Conservation (phyloP, 2,329 filamentous ascomycete genomes). For the Epichloe sibirici region DNA sequence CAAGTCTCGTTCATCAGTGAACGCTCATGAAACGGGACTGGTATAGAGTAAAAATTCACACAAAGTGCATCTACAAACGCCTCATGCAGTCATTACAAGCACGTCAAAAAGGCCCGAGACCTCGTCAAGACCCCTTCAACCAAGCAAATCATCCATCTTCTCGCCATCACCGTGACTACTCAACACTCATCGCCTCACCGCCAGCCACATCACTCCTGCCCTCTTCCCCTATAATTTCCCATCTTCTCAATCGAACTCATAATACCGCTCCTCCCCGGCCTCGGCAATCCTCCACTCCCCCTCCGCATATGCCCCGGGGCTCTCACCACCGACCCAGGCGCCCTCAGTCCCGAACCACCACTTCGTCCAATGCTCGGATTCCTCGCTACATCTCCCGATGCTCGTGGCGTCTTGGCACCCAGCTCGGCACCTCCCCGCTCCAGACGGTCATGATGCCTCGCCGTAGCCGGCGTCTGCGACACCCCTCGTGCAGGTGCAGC, state of each 20-base stretch:
- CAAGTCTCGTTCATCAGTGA: no score
- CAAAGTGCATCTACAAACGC: not conserved
- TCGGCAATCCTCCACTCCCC: conserved; percentile 33
- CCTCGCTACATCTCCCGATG: conserved; percentile 39
- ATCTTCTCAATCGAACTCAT: conserved; percentile 83
- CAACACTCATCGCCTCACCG: no score
- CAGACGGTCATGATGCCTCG: not conserved
- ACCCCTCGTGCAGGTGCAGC: conserved; percentile 8
- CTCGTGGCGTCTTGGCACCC: conserved; percentile 27
- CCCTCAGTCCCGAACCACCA: conserved; percentile 46
- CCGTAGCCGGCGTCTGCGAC: conserved; percentile 3
- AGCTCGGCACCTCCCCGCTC: not conserved
- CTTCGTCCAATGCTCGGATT: conserved; percentile 9
- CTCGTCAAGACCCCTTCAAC: not conserved
- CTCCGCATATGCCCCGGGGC: conserved; percentile 32
- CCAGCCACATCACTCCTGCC: not conserved
- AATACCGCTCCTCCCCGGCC: conserved; percentile 54
- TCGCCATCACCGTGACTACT: not conserved
- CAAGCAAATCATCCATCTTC: not conserved
- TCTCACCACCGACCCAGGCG: conserved; percentile 40
- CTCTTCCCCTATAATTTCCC: conserved; percentile 46
- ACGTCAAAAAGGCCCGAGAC: not conserved
- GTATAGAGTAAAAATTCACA: not conserved
- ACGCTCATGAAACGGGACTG: no score
- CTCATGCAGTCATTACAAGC: conserved; percentile 2